Conservation (phyloP, 306 rosid species). For the Fragaria ananassa region DNA sequence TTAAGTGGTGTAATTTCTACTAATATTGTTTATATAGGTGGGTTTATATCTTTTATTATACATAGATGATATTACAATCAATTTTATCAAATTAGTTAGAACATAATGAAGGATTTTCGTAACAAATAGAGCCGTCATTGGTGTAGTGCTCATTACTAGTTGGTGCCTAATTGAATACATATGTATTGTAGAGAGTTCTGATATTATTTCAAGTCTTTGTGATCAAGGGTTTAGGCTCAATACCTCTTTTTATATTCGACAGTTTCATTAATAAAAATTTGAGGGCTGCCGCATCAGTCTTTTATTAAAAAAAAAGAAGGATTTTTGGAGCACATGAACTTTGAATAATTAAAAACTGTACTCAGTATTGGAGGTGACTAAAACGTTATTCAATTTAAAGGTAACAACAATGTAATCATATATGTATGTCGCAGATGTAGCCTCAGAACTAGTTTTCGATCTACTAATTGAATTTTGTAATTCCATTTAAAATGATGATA, state of each 20-base stretch:
- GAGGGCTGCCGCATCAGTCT: accelerated
- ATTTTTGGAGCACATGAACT: background rate
- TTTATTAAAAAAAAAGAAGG: background rate
- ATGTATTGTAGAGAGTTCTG: too few relatives aligned
- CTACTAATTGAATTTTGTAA: background rate
- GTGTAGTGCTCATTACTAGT: too few relatives aligned
- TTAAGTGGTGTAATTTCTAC: background rate
- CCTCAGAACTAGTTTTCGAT: too few relatives aligned
- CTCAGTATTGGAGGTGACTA: background rate
- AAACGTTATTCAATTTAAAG: background rate
- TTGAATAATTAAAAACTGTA: background rate
- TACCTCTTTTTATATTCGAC: too few relatives aligned
- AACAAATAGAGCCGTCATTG: too few relatives aligned
- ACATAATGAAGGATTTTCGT: background rate
- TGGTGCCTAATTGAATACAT: too few relatives aligned
- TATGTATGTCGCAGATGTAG: background rate
- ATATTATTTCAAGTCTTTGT: too few relatives aligned
- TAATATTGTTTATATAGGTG: background rate
- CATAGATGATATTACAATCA: background rate
- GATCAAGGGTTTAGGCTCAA: too few relatives aligned
- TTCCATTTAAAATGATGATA: background rate
- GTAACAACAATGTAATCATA: too few relatives aligned
- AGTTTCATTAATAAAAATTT: too few relatives aligned
- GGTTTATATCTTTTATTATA: too few relatives aligned
- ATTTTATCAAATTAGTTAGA: background rate